These are phyloP conservation scores for Ustilago xerochloae DNA, from an alignment of 1,284 basidiomycete species.

Conservation along the genomic window DNA sequence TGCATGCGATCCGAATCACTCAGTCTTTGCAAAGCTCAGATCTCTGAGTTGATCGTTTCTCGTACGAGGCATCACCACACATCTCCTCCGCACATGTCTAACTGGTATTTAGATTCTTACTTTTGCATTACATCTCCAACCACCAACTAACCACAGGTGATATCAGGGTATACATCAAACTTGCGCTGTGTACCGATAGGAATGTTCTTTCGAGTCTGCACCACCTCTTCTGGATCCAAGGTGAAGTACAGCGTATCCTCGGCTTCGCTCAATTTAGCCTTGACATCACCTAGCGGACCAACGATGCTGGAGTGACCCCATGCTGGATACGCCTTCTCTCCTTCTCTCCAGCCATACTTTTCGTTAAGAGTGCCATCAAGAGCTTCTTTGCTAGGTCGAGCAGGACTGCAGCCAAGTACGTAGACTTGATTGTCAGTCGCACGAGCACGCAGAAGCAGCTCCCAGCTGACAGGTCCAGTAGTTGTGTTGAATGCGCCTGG, in stretches of 20 bases:
- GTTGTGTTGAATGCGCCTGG: slow-evolving; percentile 72
- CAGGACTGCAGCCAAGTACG: slow-evolving; percentile 94
- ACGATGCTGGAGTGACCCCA: slow-evolving; percentile 65
- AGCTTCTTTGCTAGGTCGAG: slow-evolving; percentile 78
- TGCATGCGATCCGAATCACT: too few species aligned
- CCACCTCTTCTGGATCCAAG: slow-evolving; percentile 55
- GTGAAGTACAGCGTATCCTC: slow-evolving; percentile 77
- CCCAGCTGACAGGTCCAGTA: slow-evolving; percentile 96
- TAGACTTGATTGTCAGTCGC: slow-evolving; percentile 97
- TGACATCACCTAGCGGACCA: slow-evolving; percentile 76
- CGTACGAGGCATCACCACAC: too few species aligned
- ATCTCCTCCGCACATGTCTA: too few species aligned
- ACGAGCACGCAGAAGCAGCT: slow-evolving; percentile 85
- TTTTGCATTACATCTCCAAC: too few species aligned
- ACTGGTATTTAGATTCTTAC: too few species aligned
- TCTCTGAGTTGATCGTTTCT: too few species aligned
- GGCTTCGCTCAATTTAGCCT: slow-evolving; percentile 81
- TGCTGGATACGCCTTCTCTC: slow-evolving; percentile 62
- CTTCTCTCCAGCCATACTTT: slow-evolving; percentile 38
- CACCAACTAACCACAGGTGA: slow-evolving; percentile 36
- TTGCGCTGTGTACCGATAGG: slow-evolving; percentile 60
- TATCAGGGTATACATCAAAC: slow-evolving; percentile 62
- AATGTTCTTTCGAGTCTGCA: slow-evolving; percentile 51
- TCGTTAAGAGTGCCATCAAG: slow-evolving; percentile 30
- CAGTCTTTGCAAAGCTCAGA: too few species aligned